Percentiles rank a stretch among this genome's conserved stretches.
These are phyloP conservation scores for Rhizopus arrhizus DNA, from an alignment of 371 early-diverging fungal species.

Conservation along the genomic window DNA sequence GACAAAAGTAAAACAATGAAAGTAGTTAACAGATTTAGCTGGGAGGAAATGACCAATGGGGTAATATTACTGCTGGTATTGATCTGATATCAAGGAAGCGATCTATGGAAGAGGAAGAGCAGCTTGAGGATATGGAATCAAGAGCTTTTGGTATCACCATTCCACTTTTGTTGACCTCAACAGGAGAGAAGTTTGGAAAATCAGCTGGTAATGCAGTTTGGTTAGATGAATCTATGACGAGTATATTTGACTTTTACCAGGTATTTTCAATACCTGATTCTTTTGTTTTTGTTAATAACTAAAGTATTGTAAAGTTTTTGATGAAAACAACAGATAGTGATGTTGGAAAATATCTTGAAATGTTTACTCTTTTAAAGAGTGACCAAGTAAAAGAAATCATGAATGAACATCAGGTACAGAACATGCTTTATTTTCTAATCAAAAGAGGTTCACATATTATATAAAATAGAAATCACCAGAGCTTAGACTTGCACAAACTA, in stretches of 20 bases:
- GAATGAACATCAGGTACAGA: conserved; percentile 59
- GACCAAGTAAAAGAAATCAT: conserved; percentile 64
- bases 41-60: conserved; percentile 98
- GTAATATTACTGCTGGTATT: conserved; percentile 93
- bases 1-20: background rate
- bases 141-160: conserved; percentile 84
- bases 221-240: conserved; percentile 80
- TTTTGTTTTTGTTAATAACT: background rate
- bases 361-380: conserved; percentile 79
- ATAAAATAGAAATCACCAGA: conserved; percentile 49
- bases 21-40: conserved; percentile 51
- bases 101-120: conserved; percentile 16
- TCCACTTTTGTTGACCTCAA: conserved; percentile 83
- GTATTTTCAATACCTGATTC: conserved; percentile 32
- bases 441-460: no score
- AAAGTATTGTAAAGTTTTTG: conserved; percentile 46
- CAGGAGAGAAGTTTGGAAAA: conserved; percentile 96
- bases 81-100: conserved; percentile 80
- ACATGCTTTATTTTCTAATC: background rate
- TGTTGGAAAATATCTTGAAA: conserved; percentile 70
- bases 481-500: conserved; percentile 70
- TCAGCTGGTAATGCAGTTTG: conserved; percentile 95
- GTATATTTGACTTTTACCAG: conserved; percentile 91
- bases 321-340: conserved; percentile 82
- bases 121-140: conserved; percentile 22